Evolutionary conservation across 148 eudicot genomes (phyloP).

Genomic region (Gaultheria prostrata): DNA sequence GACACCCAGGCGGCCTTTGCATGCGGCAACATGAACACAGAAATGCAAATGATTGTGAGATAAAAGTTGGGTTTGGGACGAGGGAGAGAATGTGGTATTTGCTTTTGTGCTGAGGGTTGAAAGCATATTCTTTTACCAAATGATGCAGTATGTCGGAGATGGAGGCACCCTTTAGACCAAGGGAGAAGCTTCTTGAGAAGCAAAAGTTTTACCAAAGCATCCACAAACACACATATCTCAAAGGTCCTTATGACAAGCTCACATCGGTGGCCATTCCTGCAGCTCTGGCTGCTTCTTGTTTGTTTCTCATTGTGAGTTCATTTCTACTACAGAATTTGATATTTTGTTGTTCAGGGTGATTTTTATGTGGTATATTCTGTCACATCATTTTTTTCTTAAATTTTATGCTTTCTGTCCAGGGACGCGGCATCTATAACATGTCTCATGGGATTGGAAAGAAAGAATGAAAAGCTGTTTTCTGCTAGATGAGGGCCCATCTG

Average conservation of each 20-base stretch:
- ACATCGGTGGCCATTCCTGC: slow-evolving; percentile 91
- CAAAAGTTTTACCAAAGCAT: slow-evolving; percentile 67
- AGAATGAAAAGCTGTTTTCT: slow-evolving; percentile 47
- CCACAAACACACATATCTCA: slow-evolving; percentile 72
- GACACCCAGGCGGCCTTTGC: too few species aligned
- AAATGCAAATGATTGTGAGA: background rate
- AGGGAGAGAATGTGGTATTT: background rate
- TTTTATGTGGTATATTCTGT: background rate
- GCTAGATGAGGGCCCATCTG: background rate
- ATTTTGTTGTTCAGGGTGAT: background rate
- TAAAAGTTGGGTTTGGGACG: background rate
- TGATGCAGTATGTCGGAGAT: slow-evolving; percentile 56
- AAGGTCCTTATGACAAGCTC: slow-evolving; percentile 75
- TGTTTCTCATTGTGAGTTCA: slow-evolving; percentile 64
- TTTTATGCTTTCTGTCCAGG: slow-evolving; percentile 36
- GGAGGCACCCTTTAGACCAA: slow-evolving; percentile 70
- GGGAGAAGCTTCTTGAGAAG: slow-evolving; percentile 75
- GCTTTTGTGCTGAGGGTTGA: background rate
- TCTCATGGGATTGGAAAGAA: slow-evolving; percentile 92
- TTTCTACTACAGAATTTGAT: background rate
- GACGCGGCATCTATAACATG: slow-evolving; percentile 80
- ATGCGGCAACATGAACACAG: background rate
- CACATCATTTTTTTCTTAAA: background rate
- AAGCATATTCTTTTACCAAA: background rate
- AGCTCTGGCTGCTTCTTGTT: slow-evolving; percentile 58